Conservation (phyloP, 768 basidiomycete species). For the Pleurotus platypus region DNA sequence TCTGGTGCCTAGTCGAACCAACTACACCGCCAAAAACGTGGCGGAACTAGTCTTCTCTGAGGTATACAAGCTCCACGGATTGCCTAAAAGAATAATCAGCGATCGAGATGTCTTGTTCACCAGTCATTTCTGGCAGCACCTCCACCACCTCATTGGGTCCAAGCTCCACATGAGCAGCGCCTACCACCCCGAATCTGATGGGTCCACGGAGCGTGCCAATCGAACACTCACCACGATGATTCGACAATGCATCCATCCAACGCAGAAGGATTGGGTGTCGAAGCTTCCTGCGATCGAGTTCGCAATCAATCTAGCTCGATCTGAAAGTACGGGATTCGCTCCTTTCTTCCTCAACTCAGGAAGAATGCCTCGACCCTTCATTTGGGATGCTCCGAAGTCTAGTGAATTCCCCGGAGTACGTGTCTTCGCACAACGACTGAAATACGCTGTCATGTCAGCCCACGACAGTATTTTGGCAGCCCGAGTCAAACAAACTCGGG, state of each 20-base stretch:
- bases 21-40: constrained; percentile 12
- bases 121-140: constrained; percentile 11
- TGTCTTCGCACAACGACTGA: no score
- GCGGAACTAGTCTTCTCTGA: constrained; percentile 9
- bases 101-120: constrained; percentile 8
- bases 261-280: constrained; percentile 25
- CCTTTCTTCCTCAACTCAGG: no score
- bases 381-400: no score
- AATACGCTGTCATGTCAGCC: no score
- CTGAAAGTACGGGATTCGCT: no score
- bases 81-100: constrained; percentile 19
- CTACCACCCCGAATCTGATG: constrained; percentile 2
- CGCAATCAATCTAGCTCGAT: no score
- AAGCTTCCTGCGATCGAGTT: constrained; percentile 15
- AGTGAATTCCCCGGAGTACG: no score
- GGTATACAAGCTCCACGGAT: constrained; percentile 23
- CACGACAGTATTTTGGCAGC: no score
- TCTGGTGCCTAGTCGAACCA: not conserved
- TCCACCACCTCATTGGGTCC: constrained; percentile 14
- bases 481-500: no score
- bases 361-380: no score
- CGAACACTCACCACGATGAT: constrained; percentile 25
- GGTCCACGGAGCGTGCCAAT: constrained; percentile 17
- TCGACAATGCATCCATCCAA: constrained; percentile 15
- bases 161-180: constrained; percentile 25